Evolutionary conservation across 257 asterid species (phyloP).

Genomic region (Mentha longifolia): DNA sequence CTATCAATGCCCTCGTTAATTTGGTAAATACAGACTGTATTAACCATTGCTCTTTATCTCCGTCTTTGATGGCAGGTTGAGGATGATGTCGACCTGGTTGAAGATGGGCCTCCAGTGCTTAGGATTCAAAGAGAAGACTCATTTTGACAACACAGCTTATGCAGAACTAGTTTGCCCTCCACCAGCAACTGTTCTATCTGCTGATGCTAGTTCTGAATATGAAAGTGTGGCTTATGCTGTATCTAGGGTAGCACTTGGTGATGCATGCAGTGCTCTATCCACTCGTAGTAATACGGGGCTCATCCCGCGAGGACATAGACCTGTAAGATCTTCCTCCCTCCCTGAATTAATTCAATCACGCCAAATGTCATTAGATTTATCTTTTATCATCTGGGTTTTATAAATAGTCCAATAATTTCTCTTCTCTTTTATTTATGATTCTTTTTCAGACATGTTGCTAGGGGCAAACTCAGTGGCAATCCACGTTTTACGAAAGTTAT

Average conservation of each 20-base stretch:
- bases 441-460: constrained; percentile 26
- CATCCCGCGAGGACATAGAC: constrained; percentile 39
- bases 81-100: constrained; percentile 54
- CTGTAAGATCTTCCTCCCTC: constrained; percentile 45
- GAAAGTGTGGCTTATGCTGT: constrained; percentile 58
- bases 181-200: constrained; percentile 56
- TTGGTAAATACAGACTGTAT: constrained; percentile 19
- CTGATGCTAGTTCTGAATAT: constrained; percentile 51
- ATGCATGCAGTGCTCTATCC: constrained; percentile 64
- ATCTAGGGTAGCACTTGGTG: constrained; percentile 71
- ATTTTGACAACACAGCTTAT: constrained; percentile 73
- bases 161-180: constrained; percentile 77
- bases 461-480: constrained; percentile 40
- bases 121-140: constrained; percentile 79
- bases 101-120: constrained; percentile 54
- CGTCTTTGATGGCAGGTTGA: constrained; percentile 54
- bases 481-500: constrained; percentile 41
- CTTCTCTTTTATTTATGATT: neutral
- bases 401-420: neutral
- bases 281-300: constrained; percentile 38
- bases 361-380: neutral
- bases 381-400: neutral
- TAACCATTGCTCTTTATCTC: constrained; percentile 21
- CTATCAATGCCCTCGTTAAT: constrained; percentile 17
- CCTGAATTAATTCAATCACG: constrained; percentile 1